These are phyloP conservation scores for Chloridella minuta DNA, from an alignment of 352 stramenopile genomes.

Conservation along the genomic window DNA sequence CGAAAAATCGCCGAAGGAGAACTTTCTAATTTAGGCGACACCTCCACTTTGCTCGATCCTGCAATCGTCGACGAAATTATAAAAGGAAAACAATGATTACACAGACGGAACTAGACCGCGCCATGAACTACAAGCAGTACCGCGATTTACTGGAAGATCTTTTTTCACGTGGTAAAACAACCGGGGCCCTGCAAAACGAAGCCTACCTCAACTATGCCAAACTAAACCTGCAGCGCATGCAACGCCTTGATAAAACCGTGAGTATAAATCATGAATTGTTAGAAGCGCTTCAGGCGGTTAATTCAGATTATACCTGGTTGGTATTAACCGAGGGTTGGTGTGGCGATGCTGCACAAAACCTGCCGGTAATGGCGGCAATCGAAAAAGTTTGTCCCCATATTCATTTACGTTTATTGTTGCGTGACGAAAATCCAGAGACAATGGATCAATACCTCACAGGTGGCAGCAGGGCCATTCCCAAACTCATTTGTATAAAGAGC, in stretches of 20 bases:
- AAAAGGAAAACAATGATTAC: too few species aligned
- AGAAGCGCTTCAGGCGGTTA: neutral
- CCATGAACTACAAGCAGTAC: neutral
- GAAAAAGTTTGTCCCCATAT: neutral
- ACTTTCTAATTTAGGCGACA: slow-evolving; percentile 62
- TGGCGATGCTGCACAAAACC: neutral
- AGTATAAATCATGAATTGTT: neutral
- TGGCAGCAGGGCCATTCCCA: neutral
- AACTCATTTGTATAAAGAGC: neutral
- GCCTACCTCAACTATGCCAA: neutral
- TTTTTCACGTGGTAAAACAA: neutral
- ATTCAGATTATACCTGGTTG: neutral
- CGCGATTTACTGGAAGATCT: neutral
- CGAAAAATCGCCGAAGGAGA: slow-evolving; percentile 81
- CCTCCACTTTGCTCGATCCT: slow-evolving; percentile 73
- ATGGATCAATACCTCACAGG: neutral
- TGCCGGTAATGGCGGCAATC: neutral
- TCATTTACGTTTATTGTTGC: neutral
- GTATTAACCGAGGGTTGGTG: neutral
- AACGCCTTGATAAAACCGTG: neutral
- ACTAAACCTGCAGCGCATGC: neutral
- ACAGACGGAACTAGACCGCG: neutral
- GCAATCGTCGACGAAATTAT: slow-evolving; percentile 68
- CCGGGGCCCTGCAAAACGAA: neutral
- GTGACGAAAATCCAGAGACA: neutral